Percentiles rank a stretch among this genome's conserved stretches.
phyloP scores from a whole-genome alignment of 139 green algal species.

The Chlamydomonas sphaeroides region DNA sequence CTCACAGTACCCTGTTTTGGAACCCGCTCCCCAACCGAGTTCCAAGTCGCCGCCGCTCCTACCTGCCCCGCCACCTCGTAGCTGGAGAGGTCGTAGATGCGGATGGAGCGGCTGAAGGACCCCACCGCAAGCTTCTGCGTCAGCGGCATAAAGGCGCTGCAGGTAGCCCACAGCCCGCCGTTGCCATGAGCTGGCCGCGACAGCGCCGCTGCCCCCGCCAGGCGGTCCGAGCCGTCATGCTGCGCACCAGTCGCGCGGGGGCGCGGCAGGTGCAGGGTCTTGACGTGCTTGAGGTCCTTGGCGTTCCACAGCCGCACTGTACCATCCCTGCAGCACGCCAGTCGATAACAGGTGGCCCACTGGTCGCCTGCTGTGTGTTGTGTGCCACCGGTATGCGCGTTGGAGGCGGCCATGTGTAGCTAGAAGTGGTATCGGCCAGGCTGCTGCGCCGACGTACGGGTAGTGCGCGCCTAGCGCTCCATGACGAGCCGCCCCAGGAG shows the following conservation, averaged over 20 bases:
- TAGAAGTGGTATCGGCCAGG: no score
- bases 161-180: constrained; percentile 60
- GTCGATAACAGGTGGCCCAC: no score
- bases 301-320: constrained; percentile 69
- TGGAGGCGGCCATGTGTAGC: no score
- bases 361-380: no score
- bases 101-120: constrained; percentile 63
- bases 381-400: no score
- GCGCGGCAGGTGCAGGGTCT: constrained; percentile 26
- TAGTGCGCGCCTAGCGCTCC: no score
- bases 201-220: not conserved
- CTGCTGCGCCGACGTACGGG: no score
- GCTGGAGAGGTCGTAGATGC: constrained; percentile 67
- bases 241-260: not conserved
- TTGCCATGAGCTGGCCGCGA: not conserved
- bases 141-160: constrained; percentile 53
- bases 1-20: not conserved
- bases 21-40: not conserved
- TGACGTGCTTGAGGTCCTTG: constrained; percentile 60
- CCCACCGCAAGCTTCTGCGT: constrained; percentile 63
- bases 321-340: no score
- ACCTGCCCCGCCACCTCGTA: constrained; percentile 55
- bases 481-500: no score
- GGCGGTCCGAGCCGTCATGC: not conserved
- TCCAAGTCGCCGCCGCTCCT: not conserved